Conservation (phyloP, 2,329 filamentous ascomycete species). For the Shiraia bambusicola region DNA sequence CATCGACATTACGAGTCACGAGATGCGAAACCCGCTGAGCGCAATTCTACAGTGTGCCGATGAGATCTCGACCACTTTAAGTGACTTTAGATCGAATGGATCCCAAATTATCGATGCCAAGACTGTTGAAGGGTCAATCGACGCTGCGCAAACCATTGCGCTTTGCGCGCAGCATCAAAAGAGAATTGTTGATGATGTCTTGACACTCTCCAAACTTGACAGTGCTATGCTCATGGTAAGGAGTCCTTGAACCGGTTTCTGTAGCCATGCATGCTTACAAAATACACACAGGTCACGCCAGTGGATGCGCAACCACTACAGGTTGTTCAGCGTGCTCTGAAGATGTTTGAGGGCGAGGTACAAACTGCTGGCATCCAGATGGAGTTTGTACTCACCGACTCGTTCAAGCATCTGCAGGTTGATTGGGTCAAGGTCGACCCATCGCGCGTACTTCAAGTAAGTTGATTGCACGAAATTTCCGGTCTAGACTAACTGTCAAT, state of each 20-base stretch:
- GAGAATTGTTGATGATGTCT: slow-evolving; percentile 52
- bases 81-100: slow-evolving; percentile 49
- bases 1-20: slow-evolving; percentile 75
- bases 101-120: slow-evolving; percentile 49
- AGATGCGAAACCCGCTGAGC: slow-evolving; percentile 75
- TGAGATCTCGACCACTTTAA: slow-evolving; percentile 62
- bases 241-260: not conserved
- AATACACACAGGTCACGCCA: slow-evolving; percentile 56
- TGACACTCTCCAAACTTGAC: slow-evolving; percentile 62
- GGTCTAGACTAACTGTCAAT: slow-evolving; percentile 3
- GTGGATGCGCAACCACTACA: slow-evolving; percentile 67
- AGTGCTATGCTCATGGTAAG: slow-evolving; percentile 66
- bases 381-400: slow-evolving; percentile 63
- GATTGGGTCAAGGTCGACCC: slow-evolving; percentile 74
- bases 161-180: slow-evolving; percentile 80
- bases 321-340: slow-evolving; percentile 67
- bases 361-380: slow-evolving; percentile 69
- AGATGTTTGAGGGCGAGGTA: slow-evolving; percentile 77
- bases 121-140: slow-evolving; percentile 63
- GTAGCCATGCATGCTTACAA: slow-evolving; percentile 1
- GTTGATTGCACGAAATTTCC: not conserved
- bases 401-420: slow-evolving; percentile 59
- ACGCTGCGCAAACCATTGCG: slow-evolving; percentile 75
- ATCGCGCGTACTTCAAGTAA: slow-evolving; percentile 67
- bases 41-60: slow-evolving; percentile 76